Evolutionary conservation across 306 rosid genomes (phyloP).

Genomic region (Prunus padus): DNA sequence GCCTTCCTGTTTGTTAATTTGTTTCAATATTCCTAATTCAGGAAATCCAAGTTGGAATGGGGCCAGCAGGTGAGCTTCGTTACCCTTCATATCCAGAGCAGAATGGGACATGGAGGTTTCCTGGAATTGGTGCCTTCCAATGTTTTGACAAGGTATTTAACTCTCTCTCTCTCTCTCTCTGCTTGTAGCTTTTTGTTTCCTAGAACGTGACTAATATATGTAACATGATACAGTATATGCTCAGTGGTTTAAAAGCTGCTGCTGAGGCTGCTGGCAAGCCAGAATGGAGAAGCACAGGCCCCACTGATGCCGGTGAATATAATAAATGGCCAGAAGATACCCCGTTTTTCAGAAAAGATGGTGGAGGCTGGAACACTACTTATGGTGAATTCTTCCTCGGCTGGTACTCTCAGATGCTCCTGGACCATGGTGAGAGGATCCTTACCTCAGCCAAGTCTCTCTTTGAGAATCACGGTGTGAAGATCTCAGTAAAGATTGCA

Average conservation of each 20-base stretch:
- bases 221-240: conserved; percentile 65
- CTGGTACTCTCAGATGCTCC: conserved; percentile 86
- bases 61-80: conserved; percentile 98
- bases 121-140: conserved; percentile 97
- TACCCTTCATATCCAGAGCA: conserved; percentile 96
- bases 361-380: conserved; percentile 72
- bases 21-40: conserved; percentile 21
- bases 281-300: conserved; percentile 95
- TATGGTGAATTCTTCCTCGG: conserved; percentile 88
- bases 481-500: conserved; percentile 84
- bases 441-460: conserved; percentile 62
- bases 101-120: conserved; percentile 86
- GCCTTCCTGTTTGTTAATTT: conserved; percentile 5
- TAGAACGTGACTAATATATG: conserved; percentile 8
- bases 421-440: conserved; percentile 90
- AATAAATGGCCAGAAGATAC: conserved; percentile 98
- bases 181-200: background rate
- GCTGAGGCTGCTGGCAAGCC: conserved; percentile 72
- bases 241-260: conserved; percentile 71
- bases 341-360: conserved; percentile 75
- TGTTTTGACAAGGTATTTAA: conserved; percentile 80
- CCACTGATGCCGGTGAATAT: conserved; percentile 93
- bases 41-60: conserved; percentile 99
- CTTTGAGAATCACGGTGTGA: conserved; percentile 52
- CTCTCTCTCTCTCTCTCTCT: background rate